Evolutionary conservation across 139 green algal species (phyloP).

Genomic region (Picochlorum sp.): DNA sequence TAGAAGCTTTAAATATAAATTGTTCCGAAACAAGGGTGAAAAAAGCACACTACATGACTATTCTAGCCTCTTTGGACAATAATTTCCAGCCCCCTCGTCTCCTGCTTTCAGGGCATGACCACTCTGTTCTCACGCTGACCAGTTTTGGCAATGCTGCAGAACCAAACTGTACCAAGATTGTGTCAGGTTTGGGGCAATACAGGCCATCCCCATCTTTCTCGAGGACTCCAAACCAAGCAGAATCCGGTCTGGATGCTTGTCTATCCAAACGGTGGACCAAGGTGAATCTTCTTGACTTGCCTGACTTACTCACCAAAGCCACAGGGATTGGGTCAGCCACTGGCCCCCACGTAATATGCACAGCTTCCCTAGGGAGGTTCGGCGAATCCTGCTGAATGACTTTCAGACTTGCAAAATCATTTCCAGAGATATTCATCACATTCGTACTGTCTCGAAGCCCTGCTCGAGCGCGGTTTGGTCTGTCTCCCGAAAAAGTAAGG

Average conservation of each 20-base stretch:
- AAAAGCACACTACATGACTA: constrained; percentile 29
- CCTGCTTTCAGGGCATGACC: not conserved
- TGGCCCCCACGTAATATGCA: constrained; percentile 12
- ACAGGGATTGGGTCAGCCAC: constrained; percentile 17
- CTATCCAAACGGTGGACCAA: constrained; percentile 18
- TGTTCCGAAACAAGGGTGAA: no score
- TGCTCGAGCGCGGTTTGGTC: no score
- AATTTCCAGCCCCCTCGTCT: constrained; percentile 9
- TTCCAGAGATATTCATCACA: no score
- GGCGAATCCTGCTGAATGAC: not conserved
- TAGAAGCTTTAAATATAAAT: no score
- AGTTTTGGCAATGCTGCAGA: constrained; percentile 11
- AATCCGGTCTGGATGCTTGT: not conserved
- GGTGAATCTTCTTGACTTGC: constrained; percentile 1
- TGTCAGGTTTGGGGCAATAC: constrained; percentile 8
- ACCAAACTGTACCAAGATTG: constrained; percentile 7
- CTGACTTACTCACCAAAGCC: constrained; percentile 14
- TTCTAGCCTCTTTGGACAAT: constrained; percentile 13
- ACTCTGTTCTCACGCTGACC: constrained; percentile 18
- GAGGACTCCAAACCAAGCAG: constrained; percentile 20
- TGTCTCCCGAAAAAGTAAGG: no score
- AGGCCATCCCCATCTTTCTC: constrained; percentile 7
- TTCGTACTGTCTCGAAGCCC: no score
- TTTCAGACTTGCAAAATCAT: no score
- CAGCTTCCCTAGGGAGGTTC: constrained; percentile 1